Conservation (phyloP, 805 yeast species). For the Saccharomycodes ludwigii region DNA sequence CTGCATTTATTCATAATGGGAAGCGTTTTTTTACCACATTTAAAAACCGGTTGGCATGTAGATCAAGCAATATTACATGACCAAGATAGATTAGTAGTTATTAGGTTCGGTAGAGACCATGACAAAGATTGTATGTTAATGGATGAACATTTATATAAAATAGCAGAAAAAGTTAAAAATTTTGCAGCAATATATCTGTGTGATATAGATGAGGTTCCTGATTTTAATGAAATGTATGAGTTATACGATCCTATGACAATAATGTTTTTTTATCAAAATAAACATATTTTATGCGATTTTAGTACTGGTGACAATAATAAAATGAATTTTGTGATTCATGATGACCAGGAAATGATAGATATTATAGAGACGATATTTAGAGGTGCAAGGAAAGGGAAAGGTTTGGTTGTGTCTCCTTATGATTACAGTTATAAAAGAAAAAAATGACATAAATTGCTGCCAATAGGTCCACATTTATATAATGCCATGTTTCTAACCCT, state of each 20-base stretch:
- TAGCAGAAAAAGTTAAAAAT: conserved; percentile 75
- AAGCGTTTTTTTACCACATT: conserved; percentile 69
- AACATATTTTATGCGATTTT: conserved; percentile 97
- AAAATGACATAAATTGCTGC: neutral
- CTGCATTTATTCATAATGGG: conserved; percentile 63
- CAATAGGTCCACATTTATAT: too few species aligned
- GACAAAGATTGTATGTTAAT: conserved; percentile 75
- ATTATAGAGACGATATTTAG: conserved; percentile 80
- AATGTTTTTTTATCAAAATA: conserved; percentile 87
- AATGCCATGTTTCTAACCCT: too few species aligned
- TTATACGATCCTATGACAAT: conserved; percentile 75
- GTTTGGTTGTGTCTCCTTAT: conserved; percentile 76
- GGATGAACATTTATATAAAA: conserved; percentile 73
- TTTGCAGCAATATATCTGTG: conserved; percentile 84
- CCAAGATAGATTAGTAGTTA: conserved; percentile 75
- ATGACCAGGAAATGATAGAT: conserved; percentile 84
- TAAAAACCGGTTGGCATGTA: conserved; percentile 88
- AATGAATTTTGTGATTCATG: conserved; percentile 65
- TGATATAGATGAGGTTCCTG: conserved; percentile 82
- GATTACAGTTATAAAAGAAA: conserved; percentile 38
- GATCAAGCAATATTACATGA: conserved; percentile 96
- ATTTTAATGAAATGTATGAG: conserved; percentile 49
- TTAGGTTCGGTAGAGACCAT: conserved; percentile 75
- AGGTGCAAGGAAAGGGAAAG: conserved; percentile 88
- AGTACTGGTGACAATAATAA: conserved; percentile 98